Evolutionary conservation across 345 rosid genomes (phyloP).

Genomic region (Atalantia buxifolia): DNA sequence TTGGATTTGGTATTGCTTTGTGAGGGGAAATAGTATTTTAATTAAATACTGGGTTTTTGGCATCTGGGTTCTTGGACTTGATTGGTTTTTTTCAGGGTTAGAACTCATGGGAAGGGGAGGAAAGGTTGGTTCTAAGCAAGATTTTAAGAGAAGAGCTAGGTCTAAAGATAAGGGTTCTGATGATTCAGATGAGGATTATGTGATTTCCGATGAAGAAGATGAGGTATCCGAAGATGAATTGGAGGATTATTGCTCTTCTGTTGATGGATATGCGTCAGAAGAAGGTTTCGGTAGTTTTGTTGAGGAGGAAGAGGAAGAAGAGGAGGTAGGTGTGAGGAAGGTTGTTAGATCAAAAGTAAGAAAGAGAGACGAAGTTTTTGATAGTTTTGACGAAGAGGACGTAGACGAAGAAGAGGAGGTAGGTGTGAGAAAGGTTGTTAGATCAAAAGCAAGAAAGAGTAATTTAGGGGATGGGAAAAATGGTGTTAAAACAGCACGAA

Average conservation of each 20-base stretch:
- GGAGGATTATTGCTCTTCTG: slow-evolving; percentile 48
- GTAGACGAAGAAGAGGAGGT: slow-evolving; percentile 34
- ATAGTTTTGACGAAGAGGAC: slow-evolving; percentile 1
- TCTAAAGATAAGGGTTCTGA: slow-evolving; percentile 66
- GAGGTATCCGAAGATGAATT: slow-evolving; percentile 60
- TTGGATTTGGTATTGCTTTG: slow-evolving; percentile 16
- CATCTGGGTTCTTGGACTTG: slow-evolving; percentile 21
- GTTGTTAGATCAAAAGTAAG: slow-evolving; percentile 27
- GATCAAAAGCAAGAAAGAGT: slow-evolving; percentile 28
- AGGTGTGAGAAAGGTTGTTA: slow-evolving; percentile 26
- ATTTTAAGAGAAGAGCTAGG: slow-evolving; percentile 43
- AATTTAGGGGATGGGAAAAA: slow-evolving; percentile 27
- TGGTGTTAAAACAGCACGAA: slow-evolving; percentile 19
- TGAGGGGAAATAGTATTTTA: slow-evolving; percentile 18
- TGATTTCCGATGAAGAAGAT: slow-evolving; percentile 65
- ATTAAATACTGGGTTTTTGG: slow-evolving; percentile 25
- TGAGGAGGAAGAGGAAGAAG: slow-evolving; percentile 39
- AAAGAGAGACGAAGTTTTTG: slow-evolving; percentile 9
- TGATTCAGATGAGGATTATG: slow-evolving; percentile 98
- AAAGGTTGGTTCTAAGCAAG: slow-evolving; percentile 47
- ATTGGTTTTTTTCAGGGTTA: slow-evolving; percentile 5
- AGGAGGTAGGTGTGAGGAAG: slow-evolving; percentile 23
- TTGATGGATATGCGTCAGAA: slow-evolving; percentile 53
- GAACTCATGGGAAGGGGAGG: slow-evolving; percentile 81
- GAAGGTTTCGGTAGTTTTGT: slow-evolving; percentile 38